These are phyloP conservation scores for Coriolopsis trogii DNA, from an alignment of 1,284 basidiomycete species.

Conservation along the genomic window DNA sequence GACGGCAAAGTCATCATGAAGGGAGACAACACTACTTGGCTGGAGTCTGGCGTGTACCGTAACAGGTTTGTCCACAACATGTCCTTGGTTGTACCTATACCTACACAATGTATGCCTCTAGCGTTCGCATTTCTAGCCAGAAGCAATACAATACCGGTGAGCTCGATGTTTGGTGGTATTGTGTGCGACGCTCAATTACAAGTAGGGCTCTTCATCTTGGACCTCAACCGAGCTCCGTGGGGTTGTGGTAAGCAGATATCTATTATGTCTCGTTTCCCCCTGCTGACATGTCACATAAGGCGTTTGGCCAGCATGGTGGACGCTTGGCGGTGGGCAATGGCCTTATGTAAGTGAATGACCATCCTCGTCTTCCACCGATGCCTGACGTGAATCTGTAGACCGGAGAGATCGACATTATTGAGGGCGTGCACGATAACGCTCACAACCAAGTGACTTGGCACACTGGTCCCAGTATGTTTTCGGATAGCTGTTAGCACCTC, in stretches of 20 bases:
- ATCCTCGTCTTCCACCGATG: neutral
- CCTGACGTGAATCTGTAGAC: conserved; percentile 38
- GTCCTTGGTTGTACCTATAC: neutral
- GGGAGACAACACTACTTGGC: conserved; percentile 63
- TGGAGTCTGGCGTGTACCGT: conserved; percentile 54
- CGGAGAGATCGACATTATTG: conserved; percentile 83
- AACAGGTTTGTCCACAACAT: conserved; percentile 48
- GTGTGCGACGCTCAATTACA: neutral
- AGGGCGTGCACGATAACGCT: conserved; percentile 76
- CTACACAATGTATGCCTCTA: conserved; percentile 25
- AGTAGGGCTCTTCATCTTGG: conserved; percentile 60
- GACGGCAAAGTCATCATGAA: conserved; percentile 71
- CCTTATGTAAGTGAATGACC: conserved; percentile 45
- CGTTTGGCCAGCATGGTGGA: conserved; percentile 72
- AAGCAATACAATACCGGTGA: conserved; percentile 59
- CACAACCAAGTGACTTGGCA: conserved; percentile 82
- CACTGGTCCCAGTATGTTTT: conserved; percentile 51
- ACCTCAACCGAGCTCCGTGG: conserved; percentile 69
- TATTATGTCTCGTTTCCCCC: neutral
- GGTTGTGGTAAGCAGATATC: conserved; percentile 58
- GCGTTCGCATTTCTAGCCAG: conserved; percentile 63
- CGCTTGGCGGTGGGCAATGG: conserved; percentile 56
- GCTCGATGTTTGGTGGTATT: neutral
- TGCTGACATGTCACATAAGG: conserved; percentile 35
- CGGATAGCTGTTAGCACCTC: neutral